Conservation (phyloP, 2,329 filamentous ascomycete species). For the Fusarium graminum region DNA sequence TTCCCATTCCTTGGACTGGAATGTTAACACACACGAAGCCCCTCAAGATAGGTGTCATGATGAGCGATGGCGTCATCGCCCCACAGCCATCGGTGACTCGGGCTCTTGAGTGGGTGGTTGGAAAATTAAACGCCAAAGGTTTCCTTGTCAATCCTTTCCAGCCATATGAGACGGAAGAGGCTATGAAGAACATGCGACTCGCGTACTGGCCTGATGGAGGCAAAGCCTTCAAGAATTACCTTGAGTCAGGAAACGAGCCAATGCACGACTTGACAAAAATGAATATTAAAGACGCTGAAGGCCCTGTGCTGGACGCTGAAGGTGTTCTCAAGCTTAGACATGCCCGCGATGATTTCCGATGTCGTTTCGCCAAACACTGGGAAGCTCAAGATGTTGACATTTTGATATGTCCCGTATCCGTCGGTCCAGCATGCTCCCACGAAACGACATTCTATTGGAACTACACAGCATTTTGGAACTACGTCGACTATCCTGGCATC, state of each 20-base stretch:
- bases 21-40: neutral
- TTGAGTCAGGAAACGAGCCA: slow-evolving; percentile 47
- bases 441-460: slow-evolving; percentile 55
- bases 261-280: slow-evolving; percentile 48
- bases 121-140: neutral
- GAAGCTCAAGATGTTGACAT: slow-evolving; percentile 53
- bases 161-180: slow-evolving; percentile 21
- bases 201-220: slow-evolving; percentile 49
- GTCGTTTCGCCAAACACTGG: slow-evolving; percentile 53
- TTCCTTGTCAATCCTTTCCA: slow-evolving; percentile 31
- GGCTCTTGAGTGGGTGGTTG: slow-evolving; percentile 54
- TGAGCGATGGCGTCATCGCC: slow-evolving; percentile 54
- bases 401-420: slow-evolving; percentile 43
- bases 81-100: slow-evolving; percentile 56
- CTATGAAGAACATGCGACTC: slow-evolving; percentile 26
- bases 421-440: slow-evolving; percentile 52
- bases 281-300: slow-evolving; percentile 38
- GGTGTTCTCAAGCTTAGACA: slow-evolving; percentile 48
- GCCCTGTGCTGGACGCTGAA: slow-evolving; percentile 8
- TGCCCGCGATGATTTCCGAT: slow-evolving; percentile 49
- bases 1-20: slow-evolving; percentile 51
- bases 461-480: slow-evolving; percentile 55
- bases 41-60: slow-evolving; percentile 59
- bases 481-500: slow-evolving; percentile 54
- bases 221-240: slow-evolving; percentile 23